Base-by-base conservation (phyloP, 2,329 filamentous ascomycete species). In the Aureobasidium mangrovei region DNA sequence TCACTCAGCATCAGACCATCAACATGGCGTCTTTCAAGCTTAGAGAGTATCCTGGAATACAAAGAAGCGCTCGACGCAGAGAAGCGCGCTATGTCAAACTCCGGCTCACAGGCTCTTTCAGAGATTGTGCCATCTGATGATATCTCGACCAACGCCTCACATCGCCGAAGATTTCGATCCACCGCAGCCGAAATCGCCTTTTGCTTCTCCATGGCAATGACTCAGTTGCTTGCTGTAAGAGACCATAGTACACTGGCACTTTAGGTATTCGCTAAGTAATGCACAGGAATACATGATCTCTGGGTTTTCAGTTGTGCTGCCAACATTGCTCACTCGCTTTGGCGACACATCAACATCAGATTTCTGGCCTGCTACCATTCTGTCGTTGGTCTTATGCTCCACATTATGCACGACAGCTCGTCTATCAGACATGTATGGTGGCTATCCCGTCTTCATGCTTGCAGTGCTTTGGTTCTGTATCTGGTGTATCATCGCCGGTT, bases 231-330 rank as follows among this genome's bases (percentile, higher is more conserved):
- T 5, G 64, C 65, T 29, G 57, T 59, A 56, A 27, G 56, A 27
- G 2, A 18, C 10, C 31, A 26, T 26, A 4, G 2, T 4, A 3
- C 5, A 12, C 4, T 29, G 7, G 3, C 12, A 28, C 33, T 29
- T 52, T 27, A 7, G 32, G 31, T 24, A 36, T 27, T 31, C 7
- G 32, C 46, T 45, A 41, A 51, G 32, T 33, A 10, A 32, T 27
- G 32, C n/a, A n/a, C 28, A 59, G 54, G 67, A 70, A 35, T 69
- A 67, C 58, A 61, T 68, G 56, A 68, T 69, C 48, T 66, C 65
- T 1, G 67, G 67, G 9, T 69, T 70, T 47, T 64, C 66, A 0
- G 61, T 69, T 24, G 63, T 68, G 27, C 61, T 70, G 0, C 64
- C 67, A 4, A 60, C 60, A 7, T 58, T 69, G 28, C 54, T 64